Base-by-base conservation (phyloP, 2,329 filamentous ascomycete species). In the Colletotrichum echinochloae region DNA sequence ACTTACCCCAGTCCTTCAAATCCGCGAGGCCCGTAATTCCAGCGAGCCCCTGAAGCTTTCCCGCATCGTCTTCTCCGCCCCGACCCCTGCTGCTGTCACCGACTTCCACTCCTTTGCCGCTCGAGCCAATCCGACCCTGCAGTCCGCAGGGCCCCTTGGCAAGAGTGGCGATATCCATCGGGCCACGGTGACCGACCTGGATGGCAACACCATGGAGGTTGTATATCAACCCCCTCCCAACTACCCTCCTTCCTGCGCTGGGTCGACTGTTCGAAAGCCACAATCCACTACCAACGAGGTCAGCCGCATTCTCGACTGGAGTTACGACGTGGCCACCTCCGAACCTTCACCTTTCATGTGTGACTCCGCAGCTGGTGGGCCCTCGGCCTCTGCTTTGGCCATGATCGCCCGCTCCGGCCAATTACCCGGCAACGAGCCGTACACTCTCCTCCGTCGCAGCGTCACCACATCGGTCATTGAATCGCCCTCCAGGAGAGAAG, bases 181-280 rank as follows among this genome's bases (percentile, higher is more conserved):
- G 82, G 87, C 80, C 83, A 89, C 83, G 85, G 90, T 94, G 49
- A 87, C 90, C 71, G 94, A 97, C 80, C 87, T 93, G 65, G 94
- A 97, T 82, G 93, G 93, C 60, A 97, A 97, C 82, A 92, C 88
- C 75, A 90, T 97, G 78, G 93, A 96, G 77, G 92, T 93, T 37
- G 89, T 95, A 60, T 92, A 90, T 78, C 84, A 85, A 11, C 78
- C 79, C 16, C 70, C 72, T 48, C 65, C 74, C 48, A 72, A 73
- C 55, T 81, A 83, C 60, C 75, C 79, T 33, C 73, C 80, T 7
- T 74, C 77, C 63, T 79, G 82, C 73, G 74, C 67, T 41, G 79
- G 80, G 28, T 78, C 80, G 18, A 78, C 78, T 4, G 72, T 80
- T 28, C 78, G 79, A 49, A 77, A 74, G 35, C 80, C 79, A 3